A percentile compares a stretch with the other conserved stretches of the same genome.
These are phyloP conservation scores for Paracamarosporium sp. DNA, from an alignment of 2,329 filamentous ascomycete species.

Conservation along the genomic window DNA sequence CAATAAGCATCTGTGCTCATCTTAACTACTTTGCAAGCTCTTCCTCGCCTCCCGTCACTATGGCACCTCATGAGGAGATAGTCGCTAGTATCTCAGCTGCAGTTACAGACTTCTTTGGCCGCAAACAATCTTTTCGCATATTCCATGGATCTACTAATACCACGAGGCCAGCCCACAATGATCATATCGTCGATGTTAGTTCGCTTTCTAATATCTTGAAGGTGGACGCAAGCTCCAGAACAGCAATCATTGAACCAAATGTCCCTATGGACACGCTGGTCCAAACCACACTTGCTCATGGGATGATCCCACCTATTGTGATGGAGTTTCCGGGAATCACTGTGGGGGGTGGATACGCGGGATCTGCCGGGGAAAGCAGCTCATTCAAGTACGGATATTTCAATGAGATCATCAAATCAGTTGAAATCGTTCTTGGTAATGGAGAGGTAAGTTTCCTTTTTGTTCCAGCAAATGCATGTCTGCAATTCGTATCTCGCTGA, in stretches of 20 bases:
- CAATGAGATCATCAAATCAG: conserved; percentile 63
- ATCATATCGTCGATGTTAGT: conserved; percentile 49
- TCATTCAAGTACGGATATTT: conserved; percentile 70
- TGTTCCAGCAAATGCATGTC: neutral
- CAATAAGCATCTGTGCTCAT: no score
- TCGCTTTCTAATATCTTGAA: conserved; percentile 51
- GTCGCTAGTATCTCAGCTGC: conserved; percentile 13
- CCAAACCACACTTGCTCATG: conserved; percentile 58
- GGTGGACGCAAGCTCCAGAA: conserved; percentile 48
- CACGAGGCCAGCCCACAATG: conserved; percentile 17
- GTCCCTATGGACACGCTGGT: conserved; percentile 69
- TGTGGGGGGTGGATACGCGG: conserved; percentile 67
- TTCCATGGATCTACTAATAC: conserved; percentile 60
- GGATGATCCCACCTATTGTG: conserved; percentile 62
- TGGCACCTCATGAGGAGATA: conserved; percentile 15
- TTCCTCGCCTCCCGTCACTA: no score
- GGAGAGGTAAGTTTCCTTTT: conserved; percentile 46
- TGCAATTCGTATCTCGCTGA: neutral
- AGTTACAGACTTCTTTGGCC: conserved; percentile 15
- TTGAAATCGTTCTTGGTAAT: conserved; percentile 66
- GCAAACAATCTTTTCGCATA: conserved; percentile 50
- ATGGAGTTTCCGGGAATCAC: conserved; percentile 73
- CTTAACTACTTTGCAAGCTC: no score
- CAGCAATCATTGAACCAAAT: conserved; percentile 66
- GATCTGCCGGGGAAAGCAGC: conserved; percentile 68